Evolutionary conservation across 192 early-diverging fungal species (phyloP).

Genomic region (Anaeromyces robustus): DNA sequence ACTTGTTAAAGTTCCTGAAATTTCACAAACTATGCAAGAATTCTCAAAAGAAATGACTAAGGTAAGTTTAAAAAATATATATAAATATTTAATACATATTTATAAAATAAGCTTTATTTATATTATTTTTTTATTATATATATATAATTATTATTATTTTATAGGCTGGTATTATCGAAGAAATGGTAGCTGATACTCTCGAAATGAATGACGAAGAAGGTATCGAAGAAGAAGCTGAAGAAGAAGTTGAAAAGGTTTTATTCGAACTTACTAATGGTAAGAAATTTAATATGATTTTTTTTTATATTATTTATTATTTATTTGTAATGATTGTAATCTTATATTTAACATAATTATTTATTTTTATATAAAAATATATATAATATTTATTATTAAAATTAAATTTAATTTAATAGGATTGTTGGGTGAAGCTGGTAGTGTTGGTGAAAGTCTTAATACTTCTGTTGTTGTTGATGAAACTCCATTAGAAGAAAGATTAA

Average conservation of each 20-base stretch:
- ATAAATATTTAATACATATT: no score
- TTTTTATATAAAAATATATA: no score
- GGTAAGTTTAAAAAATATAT: no score
- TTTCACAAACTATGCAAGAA: conserved; percentile 71
- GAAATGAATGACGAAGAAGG: conserved; percentile 77
- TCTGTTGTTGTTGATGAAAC: no score
- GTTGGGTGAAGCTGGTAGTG: conserved; percentile 38
- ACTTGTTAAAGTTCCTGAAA: conserved; percentile 70
- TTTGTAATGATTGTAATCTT: no score
- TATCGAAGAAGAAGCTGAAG: conserved; percentile 83
- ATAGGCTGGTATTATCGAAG: conserved; percentile 87
- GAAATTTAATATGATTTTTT: no score
- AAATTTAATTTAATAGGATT: conserved; percentile 13
- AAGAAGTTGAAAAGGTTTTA: conserved; percentile 82
- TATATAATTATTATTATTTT: no score
- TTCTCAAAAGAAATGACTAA: conserved; percentile 95
- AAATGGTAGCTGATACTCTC: conserved; percentile 86
- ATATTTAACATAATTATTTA: no score
- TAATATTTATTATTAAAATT: not conserved
- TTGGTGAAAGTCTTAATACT: conserved; percentile 15
- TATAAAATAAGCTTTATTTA: no score
- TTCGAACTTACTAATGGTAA: conserved; percentile 75
- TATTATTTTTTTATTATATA: no score
- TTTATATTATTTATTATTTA: no score
- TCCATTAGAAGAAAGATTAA: no score